These are phyloP conservation scores for Crithidia expoeki DNA, from an alignment of 208 protist genomes.

Conservation along the genomic window DNA sequence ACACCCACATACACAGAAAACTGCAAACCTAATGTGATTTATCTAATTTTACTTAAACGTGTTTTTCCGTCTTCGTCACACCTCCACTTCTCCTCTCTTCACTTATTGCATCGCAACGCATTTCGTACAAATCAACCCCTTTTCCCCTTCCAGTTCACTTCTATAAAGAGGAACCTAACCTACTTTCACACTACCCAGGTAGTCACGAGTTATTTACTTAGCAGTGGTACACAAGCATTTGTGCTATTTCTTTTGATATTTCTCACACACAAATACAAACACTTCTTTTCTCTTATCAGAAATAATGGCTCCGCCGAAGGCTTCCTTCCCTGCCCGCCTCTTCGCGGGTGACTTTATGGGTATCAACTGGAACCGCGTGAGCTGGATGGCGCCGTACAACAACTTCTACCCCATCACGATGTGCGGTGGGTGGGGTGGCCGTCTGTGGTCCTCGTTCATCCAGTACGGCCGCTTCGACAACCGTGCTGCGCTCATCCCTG, in stretches of 20 bases:
- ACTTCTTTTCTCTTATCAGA: not conserved
- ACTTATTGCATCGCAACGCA: no score
- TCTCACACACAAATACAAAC: not conserved
- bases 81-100: no score
- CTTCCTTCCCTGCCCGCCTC: constrained; percentile 71
- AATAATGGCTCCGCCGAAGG: constrained; percentile 84
- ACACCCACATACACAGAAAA: no score
- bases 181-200: constrained; percentile 3
- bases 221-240: no score
- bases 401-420: constrained; percentile 92
- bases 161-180: constrained; percentile 1
- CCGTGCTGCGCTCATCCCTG: constrained; percentile 55
- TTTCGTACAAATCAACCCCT: no score
- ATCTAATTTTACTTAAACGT: no score
- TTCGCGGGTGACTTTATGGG: constrained; percentile 86
- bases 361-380: constrained; percentile 87
- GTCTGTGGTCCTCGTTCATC: constrained; percentile 86
- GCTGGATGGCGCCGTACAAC: constrained; percentile 90
- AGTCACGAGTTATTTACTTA: not conserved
- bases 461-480: constrained; percentile 88
- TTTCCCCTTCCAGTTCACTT: not conserved
- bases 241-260: not conserved
- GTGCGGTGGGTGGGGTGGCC: constrained; percentile 80
- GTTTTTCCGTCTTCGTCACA: no score
- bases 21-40: no score